Conservation (phyloP, 495 filamentous ascomycete genomes). For the Tirmania nivea region DNA sequence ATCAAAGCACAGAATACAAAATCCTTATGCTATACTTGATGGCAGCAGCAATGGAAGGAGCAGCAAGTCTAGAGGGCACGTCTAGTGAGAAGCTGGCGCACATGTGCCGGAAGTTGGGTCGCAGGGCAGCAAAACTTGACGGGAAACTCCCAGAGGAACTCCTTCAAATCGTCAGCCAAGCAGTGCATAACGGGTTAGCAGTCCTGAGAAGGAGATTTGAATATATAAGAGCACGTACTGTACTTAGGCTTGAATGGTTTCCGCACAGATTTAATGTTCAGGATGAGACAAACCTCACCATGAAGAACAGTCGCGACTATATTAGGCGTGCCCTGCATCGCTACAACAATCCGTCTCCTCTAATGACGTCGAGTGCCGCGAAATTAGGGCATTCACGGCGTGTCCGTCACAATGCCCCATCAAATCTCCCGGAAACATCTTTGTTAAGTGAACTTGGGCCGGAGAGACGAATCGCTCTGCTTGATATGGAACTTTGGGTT, state of each 20-base stretch:
- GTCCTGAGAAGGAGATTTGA: not conserved
- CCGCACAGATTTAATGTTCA: no score
- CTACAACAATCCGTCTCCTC: no score
- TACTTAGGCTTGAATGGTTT: no score
- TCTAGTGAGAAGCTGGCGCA: slow-evolving; percentile 21
- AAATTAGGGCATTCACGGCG: no score
- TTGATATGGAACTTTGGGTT: not conserved
- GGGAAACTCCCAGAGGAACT: not conserved
- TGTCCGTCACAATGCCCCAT: no score
- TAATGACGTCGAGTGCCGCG: no score
- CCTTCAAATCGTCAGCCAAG: not conserved
- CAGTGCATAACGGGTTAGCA: not conserved
- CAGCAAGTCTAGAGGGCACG: not conserved
- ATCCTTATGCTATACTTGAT: slow-evolving; percentile 33
- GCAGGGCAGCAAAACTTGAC: slow-evolving; percentile 2
- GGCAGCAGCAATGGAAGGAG: slow-evolving; percentile 20
- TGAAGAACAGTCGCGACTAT: no score
- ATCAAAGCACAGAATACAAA: slow-evolving; percentile 28
- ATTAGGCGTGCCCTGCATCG: no score
- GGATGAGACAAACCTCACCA: no score
- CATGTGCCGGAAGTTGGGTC: slow-evolving; percentile 31
- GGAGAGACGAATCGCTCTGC: not conserved
- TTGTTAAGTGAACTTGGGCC: not conserved
- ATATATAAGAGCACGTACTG: not conserved
- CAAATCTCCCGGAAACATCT: no score